These are phyloP conservation scores for Chenopodium suecicum DNA, from an alignment of 148 eudicot species.

Conservation along the genomic window DNA sequence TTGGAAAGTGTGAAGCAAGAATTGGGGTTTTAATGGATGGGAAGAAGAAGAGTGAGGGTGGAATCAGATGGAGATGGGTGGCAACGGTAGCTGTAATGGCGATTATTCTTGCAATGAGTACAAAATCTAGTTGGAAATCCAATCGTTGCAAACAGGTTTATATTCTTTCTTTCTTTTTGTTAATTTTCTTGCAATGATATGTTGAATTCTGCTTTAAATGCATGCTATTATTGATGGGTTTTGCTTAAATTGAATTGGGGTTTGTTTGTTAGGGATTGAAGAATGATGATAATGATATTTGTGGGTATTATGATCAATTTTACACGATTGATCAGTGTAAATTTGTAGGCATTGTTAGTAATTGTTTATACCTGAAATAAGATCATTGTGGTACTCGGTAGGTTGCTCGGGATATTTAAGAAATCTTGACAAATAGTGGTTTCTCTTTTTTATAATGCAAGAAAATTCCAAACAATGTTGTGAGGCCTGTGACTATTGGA, in stretches of 20 bases:
- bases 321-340: neutral
- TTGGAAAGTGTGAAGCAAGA: neutral
- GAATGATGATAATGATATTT: neutral
- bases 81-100: constrained; percentile 42
- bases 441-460: too few relatives aligned
- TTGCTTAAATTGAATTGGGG: neutral
- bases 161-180: neutral
- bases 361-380: neutral
- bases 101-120: constrained; percentile 37
- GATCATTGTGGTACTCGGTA: neutral
- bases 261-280: neutral
- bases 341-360: neutral
- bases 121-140: constrained; percentile 25
- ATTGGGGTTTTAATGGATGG: constrained; percentile 22
- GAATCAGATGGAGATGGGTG: constrained; percentile 34
- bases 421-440: too few relatives aligned
- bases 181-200: neutral
- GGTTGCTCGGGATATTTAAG: too few relatives aligned
- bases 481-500: too few relatives aligned
- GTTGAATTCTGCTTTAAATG: neutral
- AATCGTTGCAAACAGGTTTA: constrained; percentile 59
- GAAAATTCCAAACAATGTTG: too few relatives aligned
- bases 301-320: too few relatives aligned
- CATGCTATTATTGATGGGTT: constrained; percentile 6
- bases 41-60: constrained; percentile 14